Evolutionary conservation across 305 asterid genomes (phyloP), one percentile per base, ranked within the genome.

Genomic region (Fraxinus xanthoxyloides): DNA sequence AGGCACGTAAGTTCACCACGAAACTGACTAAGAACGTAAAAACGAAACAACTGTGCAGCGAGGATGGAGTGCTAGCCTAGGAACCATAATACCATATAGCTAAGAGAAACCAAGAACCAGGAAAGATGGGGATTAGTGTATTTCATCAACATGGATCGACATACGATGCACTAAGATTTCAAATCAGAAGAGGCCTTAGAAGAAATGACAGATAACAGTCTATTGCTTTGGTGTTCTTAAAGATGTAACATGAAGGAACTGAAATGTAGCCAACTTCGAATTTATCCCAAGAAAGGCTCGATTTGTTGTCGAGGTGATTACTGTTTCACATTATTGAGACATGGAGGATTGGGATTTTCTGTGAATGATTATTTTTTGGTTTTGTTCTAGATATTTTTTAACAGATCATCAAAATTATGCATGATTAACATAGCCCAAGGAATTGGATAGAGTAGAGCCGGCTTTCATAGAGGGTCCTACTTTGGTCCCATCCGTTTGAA

Each of bases 401-500:
- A 48, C 7, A 15, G 59, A 48, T 48, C n/a, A 46, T 46, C 19
- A 46, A 46, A 13, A 13, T 3, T 48, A 48, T 48, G 59, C 21
- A 48, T 17, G 78, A 80, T 80, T 30, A 80, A 56, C 72, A 35
- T 7, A 43, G 19, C 24, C 70, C 28, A 17, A 15, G 5, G 35
- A 31, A 48, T 32, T 76, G 77, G 81, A 82, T 46, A 26, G 54
- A 81, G 21, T 31, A 5, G 38, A 30, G n/a, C 75, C 30, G 48
- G 19, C 75, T 79, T 65, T 80, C 82, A 65, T 26, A 76, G 80
- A 24, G 82, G 84, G 79, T 84, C 87, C 87, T 81, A 81, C 78
- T 81, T 84, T 73, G 85, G 31, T 84, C 78, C 36, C 48, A 81
- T 84, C 87, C 35, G 75, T 72, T 59, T 76, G 56, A 28, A 28